These are phyloP conservation scores for Eremothecium cymbalariae DNA, from an alignment of 1,139 yeast genomes.

Conservation along the genomic window DNA sequence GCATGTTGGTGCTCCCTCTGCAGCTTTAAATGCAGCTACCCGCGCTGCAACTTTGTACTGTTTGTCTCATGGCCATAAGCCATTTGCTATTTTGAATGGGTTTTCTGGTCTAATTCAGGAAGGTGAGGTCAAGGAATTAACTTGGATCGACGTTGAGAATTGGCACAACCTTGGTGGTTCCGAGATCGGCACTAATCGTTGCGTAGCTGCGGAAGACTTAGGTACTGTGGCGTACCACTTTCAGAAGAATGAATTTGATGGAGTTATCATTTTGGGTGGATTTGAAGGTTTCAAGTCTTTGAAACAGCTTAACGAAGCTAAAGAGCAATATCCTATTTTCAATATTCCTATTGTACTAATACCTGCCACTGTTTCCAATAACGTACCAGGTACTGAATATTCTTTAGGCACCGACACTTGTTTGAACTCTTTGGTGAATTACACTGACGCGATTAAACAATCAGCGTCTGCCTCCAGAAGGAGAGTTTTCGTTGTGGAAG, in stretches of 20 bases:
- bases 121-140: slow-evolving; percentile 63
- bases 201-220: slow-evolving; percentile 69
- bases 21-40: slow-evolving; percentile 90
- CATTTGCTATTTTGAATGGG: slow-evolving; percentile 84
- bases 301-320: slow-evolving; percentile 67
- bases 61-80: slow-evolving; percentile 80
- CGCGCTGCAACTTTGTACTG: slow-evolving; percentile 89
- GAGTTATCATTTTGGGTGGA: slow-evolving; percentile 86
- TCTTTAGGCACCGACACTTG: slow-evolving; percentile 93
- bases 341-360: slow-evolving; percentile 88
- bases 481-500: slow-evolving; percentile 92
- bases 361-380: slow-evolving; percentile 95
- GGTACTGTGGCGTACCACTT: slow-evolving; percentile 88
- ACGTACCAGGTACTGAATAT: slow-evolving; percentile 95
- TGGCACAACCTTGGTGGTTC: slow-evolving; percentile 94
- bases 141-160: slow-evolving; percentile 81
- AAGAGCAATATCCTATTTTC: slow-evolving; percentile 74
- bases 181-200: slow-evolving; percentile 89
- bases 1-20: slow-evolving; percentile 95
- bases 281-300: slow-evolving; percentile 86
- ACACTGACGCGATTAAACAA: slow-evolving; percentile 93
- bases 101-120: slow-evolving; percentile 83
- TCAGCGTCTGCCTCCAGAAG: slow-evolving; percentile 92
- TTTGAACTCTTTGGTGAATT: slow-evolving; percentile 77
- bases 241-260: slow-evolving; percentile 78